Evolutionary conservation across 2,329 filamentous ascomycete species (phyloP).

Genomic region (Colletotrichum sp.): DNA sequence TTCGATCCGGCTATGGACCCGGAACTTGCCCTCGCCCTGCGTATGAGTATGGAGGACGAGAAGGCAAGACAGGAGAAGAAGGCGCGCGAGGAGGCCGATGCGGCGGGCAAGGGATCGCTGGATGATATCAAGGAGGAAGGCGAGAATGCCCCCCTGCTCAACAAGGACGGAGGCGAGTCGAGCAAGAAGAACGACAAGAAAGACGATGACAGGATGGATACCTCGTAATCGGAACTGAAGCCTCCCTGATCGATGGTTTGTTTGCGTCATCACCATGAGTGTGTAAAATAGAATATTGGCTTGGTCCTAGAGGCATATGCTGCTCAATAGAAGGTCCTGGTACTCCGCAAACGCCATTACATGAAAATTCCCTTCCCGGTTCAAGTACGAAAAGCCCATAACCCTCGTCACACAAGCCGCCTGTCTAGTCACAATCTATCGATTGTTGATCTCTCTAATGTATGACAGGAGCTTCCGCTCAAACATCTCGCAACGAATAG

Average conservation of each 20-base stretch:
- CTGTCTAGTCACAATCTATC: constrained; percentile 32
- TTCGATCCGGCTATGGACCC: constrained; percentile 93
- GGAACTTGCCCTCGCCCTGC: constrained; percentile 89
- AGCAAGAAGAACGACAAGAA: constrained; percentile 49
- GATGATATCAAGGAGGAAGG: constrained; percentile 84
- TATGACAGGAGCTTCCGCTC: constrained; percentile 85
- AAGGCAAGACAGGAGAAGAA: constrained; percentile 91
- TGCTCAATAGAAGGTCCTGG: constrained; percentile 16
- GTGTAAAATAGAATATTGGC: constrained; percentile 23
- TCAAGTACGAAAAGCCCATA: not conserved
- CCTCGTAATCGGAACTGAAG: constrained; percentile 60
- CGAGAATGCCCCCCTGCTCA: constrained; percentile 70
- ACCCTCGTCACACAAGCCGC: not conserved
- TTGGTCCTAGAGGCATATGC: constrained; percentile 9
- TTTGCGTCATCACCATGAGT: constrained; percentile 11
- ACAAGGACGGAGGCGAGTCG: constrained; percentile 61
- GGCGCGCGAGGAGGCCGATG: constrained; percentile 76
- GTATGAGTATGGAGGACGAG: constrained; percentile 99
- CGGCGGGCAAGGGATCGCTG: constrained; percentile 75
- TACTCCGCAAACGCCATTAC: constrained; percentile 19
- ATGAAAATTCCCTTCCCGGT: not conserved
- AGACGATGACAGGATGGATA: constrained; percentile 85
- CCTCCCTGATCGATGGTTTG: not conserved
- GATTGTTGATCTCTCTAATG: constrained; percentile 74
- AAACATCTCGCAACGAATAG: constrained; percentile 92